Evolutionary conservation across 306 rosid genomes (phyloP).

Genomic region (Cicer pinnatifidum): DNA sequence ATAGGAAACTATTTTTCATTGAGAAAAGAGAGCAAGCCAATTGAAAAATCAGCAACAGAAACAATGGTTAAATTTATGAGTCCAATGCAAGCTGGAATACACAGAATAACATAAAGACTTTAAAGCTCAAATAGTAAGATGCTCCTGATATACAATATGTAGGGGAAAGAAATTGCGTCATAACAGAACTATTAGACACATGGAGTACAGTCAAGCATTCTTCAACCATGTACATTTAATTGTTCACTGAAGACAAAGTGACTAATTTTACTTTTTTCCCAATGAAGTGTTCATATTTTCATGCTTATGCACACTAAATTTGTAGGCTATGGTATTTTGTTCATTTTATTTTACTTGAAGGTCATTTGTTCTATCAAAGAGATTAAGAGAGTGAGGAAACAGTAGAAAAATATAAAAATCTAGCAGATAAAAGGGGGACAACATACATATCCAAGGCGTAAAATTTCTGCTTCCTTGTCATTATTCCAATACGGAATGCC

Average conservation of each 20-base stretch:
- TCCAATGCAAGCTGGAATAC: conserved; percentile 23
- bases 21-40: conserved; percentile 20
- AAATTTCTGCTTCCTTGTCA: conserved; percentile 72
- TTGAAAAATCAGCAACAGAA: conserved; percentile 35
- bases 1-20: conserved; percentile 11
- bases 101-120: conserved; percentile 15
- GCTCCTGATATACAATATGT: conserved; percentile 5
- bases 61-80: conserved; percentile 23
- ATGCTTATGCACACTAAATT: background rate
- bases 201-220: conserved; percentile 21
- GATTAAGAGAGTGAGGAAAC: background rate
- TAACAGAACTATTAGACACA: conserved; percentile 6
- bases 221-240: background rate
- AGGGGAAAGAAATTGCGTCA: conserved; percentile 6
- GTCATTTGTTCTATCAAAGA: conserved; percentile 4
- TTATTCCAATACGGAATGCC: conserved; percentile 71
- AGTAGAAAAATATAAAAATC: conserved; percentile 12
- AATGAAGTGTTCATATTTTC: background rate
- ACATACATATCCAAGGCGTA: conserved; percentile 84
- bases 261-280: background rate
- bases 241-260: background rate
- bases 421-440: conserved; percentile 2
- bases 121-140: conserved; percentile 12
- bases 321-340: conserved; percentile 19
- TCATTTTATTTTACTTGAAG: conserved; percentile 27